Evolutionary conservation across 768 basidiomycete genomes (phyloP).

Genomic region (Kwoniella dendrophila): DNA sequence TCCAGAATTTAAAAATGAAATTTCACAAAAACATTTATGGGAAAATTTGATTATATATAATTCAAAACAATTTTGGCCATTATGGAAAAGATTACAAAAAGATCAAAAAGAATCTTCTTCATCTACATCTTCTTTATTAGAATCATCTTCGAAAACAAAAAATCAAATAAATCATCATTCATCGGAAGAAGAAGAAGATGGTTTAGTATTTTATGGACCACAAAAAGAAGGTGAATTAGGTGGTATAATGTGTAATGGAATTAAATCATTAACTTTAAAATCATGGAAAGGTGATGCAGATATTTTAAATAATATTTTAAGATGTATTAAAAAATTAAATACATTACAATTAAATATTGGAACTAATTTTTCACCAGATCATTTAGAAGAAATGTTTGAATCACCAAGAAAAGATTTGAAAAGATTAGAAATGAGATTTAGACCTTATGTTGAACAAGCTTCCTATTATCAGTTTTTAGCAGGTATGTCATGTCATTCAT

Average conservation of each 20-base stretch:
- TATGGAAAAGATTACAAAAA: constrained; percentile 65
- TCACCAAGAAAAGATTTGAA: constrained; percentile 61
- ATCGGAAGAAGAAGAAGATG: too few relatives aligned
- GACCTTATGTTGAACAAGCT: constrained; percentile 76
- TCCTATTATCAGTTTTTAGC: constrained; percentile 81
- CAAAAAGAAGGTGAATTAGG: too few relatives aligned
- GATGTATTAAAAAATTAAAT: constrained; percentile 60
- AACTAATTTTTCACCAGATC: constrained; percentile 77
- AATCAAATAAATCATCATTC: too few relatives aligned
- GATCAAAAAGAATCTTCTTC: background rate
- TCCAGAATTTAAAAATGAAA: constrained; percentile 62
- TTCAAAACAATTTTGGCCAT: constrained; percentile 62
- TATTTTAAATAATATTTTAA: constrained; percentile 70
- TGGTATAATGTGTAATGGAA: too few relatives aligned
- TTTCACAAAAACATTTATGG: constrained; percentile 67
- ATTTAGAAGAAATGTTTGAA: constrained; percentile 70
- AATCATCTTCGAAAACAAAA: background rate
- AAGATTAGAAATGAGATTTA: constrained; percentile 70
- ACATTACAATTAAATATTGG: constrained; percentile 70
- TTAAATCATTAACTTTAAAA: constrained; percentile 46
- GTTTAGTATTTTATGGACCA: too few relatives aligned
- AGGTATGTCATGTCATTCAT: constrained; percentile 55
- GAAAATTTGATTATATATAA: constrained; percentile 62
- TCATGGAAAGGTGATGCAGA: constrained; percentile 76
- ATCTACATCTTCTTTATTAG: background rate